Evolutionary conservation across 495 filamentous ascomycete species (phyloP).

Genomic region (Aspergillus heteromorphus): DNA sequence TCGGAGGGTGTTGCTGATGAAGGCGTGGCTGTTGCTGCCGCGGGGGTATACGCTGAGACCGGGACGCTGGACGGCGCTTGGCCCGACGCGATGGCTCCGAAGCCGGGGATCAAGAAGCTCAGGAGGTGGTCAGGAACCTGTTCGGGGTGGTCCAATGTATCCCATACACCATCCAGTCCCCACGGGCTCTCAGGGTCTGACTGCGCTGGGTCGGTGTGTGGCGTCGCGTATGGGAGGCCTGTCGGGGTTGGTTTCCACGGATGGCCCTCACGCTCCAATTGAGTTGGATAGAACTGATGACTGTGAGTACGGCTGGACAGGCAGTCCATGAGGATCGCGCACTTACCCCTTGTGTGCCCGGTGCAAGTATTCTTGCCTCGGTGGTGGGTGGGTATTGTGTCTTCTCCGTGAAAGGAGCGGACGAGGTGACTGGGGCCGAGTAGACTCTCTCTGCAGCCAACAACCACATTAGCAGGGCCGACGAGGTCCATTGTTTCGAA

Average conservation of each 20-base stretch:
- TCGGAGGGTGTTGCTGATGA: not conserved
- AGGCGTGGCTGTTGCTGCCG: not conserved
- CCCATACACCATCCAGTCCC: conserved; percentile 13
- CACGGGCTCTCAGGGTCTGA: too few relatives aligned
- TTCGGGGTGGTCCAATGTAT: conserved; percentile 23
- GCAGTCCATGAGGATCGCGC: not conserved
- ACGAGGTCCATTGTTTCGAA: conserved; percentile 12
- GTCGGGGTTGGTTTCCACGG: conserved; percentile 21
- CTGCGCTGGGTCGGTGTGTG: too few relatives aligned
- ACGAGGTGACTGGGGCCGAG: conserved; percentile 24
- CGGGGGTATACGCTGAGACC: not conserved
- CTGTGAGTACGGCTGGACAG: not conserved
- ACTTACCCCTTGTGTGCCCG: conserved; percentile 32
- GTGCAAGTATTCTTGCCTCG: conserved; percentile 19
- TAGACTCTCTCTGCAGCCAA: conserved; percentile 24
- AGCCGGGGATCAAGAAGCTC: not conserved
- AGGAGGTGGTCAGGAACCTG: conserved; percentile 12
- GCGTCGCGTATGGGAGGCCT: too few relatives aligned
- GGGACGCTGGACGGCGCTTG: conserved; percentile 1
- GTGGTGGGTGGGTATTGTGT: conserved; percentile 34
- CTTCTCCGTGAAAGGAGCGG: conserved; percentile 20
- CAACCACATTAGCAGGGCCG: conserved; percentile 35
- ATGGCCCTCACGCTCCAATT: conserved; percentile 40
- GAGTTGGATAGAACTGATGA: conserved; percentile 32
- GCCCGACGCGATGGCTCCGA: not conserved